Conservation (phyloP, 2,329 filamentous ascomycete genomes). For the Monosporascus sp. region DNA sequence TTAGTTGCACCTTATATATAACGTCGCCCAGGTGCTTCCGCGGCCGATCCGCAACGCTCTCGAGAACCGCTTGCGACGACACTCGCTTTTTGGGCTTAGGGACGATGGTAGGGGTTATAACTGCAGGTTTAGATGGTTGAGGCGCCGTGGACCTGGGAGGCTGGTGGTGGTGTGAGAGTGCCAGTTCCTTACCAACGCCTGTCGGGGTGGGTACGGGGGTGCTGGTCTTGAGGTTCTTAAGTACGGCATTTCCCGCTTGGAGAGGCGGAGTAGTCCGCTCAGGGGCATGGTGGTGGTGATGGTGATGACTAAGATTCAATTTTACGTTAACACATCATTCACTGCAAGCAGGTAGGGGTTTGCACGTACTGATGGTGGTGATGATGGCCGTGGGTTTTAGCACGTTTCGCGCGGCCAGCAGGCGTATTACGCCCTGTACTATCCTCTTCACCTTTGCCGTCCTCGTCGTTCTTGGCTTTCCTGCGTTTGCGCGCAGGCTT, state of each 20-base stretch:
- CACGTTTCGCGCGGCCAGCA: conserved; percentile 53
- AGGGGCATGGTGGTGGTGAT: conserved; percentile 54
- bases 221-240: conserved; percentile 46
- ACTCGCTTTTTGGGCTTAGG: conserved; percentile 62
- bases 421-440: conserved; percentile 58
- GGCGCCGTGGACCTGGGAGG: conserved; percentile 36
- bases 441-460: conserved; percentile 61
- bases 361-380: conserved; percentile 61
- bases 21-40: conserved; percentile 80
- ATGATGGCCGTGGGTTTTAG: conserved; percentile 60
- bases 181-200: conserved; percentile 30
- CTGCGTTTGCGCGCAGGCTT: conserved; percentile 55
- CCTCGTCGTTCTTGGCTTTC: conserved; percentile 69
- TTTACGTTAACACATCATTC: conserved; percentile 6
- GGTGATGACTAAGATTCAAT: conserved; percentile 30
- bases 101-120: conserved; percentile 34
- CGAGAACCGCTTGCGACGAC: conserved; percentile 64
- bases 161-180: conserved; percentile 45
- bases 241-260: conserved; percentile 34
- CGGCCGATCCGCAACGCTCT: conserved; percentile 64
- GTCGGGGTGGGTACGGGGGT: conserved; percentile 42
- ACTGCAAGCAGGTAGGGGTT: neutral
- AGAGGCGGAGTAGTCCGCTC: conserved; percentile 42
- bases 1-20: conserved; percentile 68
- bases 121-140: conserved; percentile 23